A percentile compares a stretch with the other conserved stretches of the same genome.
Conservation (phyloP, 345 rosid species). For the Aquilaria yunnanensis region DNA sequence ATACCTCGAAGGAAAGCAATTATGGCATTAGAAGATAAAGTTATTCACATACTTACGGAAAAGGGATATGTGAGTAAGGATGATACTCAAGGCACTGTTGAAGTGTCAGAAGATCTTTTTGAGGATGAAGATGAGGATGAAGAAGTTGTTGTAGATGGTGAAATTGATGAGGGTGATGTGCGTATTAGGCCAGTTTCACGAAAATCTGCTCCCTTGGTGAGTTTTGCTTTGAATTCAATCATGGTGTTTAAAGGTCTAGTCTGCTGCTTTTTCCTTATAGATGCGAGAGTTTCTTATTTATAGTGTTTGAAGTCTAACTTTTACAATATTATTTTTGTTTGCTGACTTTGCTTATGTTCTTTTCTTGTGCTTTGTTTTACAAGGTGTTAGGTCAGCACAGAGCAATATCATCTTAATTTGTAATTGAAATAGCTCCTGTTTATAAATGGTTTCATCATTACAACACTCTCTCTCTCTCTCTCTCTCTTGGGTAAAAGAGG, state of each 20-base stretch:
- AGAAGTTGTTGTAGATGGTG: constrained; percentile 95
- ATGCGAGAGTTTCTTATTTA: not conserved
- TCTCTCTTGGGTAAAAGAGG: too few relatives aligned
- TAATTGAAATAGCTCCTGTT: too few relatives aligned
- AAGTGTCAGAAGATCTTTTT: constrained; percentile 55
- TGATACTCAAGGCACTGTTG: constrained; percentile 40
- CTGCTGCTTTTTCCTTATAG: not conserved
- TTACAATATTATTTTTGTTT: constrained; percentile 9
- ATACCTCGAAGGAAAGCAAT: constrained; percentile 91
- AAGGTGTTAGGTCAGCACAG: too few relatives aligned
- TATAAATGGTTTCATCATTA: too few relatives aligned
- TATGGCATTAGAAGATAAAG: constrained; percentile 70
- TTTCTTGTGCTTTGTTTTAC: not conserved
- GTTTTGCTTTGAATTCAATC: constrained; percentile 8
- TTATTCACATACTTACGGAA: constrained; percentile 71
- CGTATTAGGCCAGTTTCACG: constrained; percentile 82
- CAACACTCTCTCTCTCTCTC: too few relatives aligned
- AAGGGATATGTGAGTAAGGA: constrained; percentile 77
- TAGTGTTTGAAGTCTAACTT: not conserved
- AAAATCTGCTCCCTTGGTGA: constrained; percentile 70
- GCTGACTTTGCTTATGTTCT: not conserved
- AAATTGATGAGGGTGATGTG: constrained; percentile 97
- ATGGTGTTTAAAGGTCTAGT: not conserved
- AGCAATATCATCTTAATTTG: too few relatives aligned
- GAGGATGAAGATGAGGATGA: constrained; percentile 98